phyloP scores from a whole-genome alignment of 2,329 filamentous ascomycete genomes.

The Verticillium albo-atrum region DNA sequence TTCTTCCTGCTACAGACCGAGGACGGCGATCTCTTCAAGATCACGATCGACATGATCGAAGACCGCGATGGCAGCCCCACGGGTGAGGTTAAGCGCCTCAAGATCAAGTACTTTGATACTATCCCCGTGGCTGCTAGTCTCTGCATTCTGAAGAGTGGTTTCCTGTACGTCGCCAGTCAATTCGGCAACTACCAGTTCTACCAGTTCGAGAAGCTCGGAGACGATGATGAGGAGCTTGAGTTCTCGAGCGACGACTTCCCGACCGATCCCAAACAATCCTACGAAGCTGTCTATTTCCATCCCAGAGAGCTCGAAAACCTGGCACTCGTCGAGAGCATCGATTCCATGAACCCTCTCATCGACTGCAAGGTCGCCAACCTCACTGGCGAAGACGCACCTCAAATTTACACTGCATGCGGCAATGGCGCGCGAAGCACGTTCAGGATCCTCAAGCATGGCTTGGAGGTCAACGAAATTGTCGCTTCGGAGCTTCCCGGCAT shows the following conservation, averaged over 20 bases:
- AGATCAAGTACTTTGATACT: conserved; percentile 98
- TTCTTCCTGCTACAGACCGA: conserved; percentile 96
- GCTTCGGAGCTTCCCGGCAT: conserved; percentile 84
- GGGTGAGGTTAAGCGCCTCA: conserved; percentile 75
- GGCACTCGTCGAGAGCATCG: conserved; percentile 76
- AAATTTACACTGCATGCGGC: conserved; percentile 91
- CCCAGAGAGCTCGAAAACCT: conserved; percentile 77
- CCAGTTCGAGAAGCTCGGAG: conserved; percentile 94
- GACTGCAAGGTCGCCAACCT: conserved; percentile 91
- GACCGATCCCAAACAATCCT: conserved; percentile 65
- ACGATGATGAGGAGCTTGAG: conserved; percentile 86
- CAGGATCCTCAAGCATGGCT: conserved; percentile 84
- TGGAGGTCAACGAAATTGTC: conserved; percentile 94
- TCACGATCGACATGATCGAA: conserved; percentile 86
- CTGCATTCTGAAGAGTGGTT: conserved; percentile 92
- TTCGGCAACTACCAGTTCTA: conserved; percentile 93
- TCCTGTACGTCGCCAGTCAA: conserved; percentile 88
- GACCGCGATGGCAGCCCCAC: conserved; percentile 74
- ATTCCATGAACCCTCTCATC: conserved; percentile 86
- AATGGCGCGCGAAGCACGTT: conserved; percentile 86
- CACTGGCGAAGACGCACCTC: conserved; percentile 87
- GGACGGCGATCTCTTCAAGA: conserved; percentile 97
- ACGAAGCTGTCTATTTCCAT: conserved; percentile 79
- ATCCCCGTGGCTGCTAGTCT: conserved; percentile 83
- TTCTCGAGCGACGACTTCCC: conserved; percentile 82